phyloP scores from a whole-genome alignment of 2,329 filamentous ascomycete genomes.

The Sphaerulina musiva region DNA sequence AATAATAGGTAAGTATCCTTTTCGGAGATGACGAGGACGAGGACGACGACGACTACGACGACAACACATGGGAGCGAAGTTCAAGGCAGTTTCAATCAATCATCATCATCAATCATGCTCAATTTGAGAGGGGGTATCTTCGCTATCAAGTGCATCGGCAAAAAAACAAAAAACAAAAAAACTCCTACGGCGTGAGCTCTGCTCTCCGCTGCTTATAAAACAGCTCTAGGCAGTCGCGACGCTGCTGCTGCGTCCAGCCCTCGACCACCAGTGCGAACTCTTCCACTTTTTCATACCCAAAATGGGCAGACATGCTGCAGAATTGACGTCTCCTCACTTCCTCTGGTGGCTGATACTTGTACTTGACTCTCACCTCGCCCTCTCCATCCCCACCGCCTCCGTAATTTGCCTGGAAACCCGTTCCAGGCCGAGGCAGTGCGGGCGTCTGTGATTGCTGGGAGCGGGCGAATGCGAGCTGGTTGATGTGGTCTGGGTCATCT shows the following conservation, averaged over 20 bases:
- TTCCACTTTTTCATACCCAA: constrained; percentile 67
- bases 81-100: too few species aligned
- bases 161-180: not conserved
- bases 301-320: constrained; percentile 76
- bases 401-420: not conserved
- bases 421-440: constrained; percentile 5
- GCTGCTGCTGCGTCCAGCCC: constrained; percentile 76
- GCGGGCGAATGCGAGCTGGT: constrained; percentile 36
- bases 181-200: not conserved
- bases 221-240: constrained; percentile 67
- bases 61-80: too few species aligned
- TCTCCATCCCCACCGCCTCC: not conserved
- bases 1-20: too few species aligned
- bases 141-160: not conserved
- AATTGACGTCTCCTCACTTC: constrained; percentile 76
- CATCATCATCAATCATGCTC: too few species aligned
- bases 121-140: not conserved
- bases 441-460: constrained; percentile 44
- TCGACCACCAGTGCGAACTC: constrained; percentile 90
- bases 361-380: constrained; percentile 41
- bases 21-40: too few species aligned
- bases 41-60: too few species aligned
- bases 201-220: constrained; percentile 66
- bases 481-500: constrained; percentile 46
- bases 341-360: constrained; percentile 64